A percentile compares a stretch with the other conserved stretches of the same genome.
phyloP scores from a whole-genome alignment of 176 grass and related monocot species.

The Lolium perenne region DNA sequence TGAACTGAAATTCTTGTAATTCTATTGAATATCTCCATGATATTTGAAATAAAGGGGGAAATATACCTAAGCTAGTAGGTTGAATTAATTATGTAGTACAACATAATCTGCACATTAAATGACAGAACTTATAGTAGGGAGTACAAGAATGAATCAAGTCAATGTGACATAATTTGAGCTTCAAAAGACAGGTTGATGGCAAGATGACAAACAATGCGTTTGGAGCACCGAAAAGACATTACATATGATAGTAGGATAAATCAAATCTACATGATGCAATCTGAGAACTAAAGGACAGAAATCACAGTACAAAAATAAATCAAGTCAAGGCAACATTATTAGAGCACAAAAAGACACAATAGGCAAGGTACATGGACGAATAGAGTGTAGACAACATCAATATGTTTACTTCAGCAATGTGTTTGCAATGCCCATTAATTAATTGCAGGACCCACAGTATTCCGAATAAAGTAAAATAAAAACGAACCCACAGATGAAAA shows the following conservation, averaged over 20 bases:
- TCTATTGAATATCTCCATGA: background rate
- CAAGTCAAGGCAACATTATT: constrained; percentile 7
- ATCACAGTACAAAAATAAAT: constrained; percentile 13
- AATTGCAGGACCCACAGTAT: constrained; percentile 33
- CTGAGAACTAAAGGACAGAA: constrained; percentile 13
- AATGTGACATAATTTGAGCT: background rate
- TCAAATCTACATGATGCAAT: background rate
- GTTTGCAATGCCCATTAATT: constrained; percentile 19
- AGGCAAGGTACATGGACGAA: constrained; percentile 19
- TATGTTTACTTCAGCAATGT: constrained; percentile 41
- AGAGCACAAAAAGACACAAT: constrained; percentile 9
- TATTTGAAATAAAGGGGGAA: background rate
- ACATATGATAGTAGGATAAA: constrained; percentile 20
- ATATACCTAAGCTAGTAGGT: background rate
- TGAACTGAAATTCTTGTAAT: background rate
- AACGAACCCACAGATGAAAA: background rate
- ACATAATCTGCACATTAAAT: background rate
- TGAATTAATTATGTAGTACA: constrained; percentile 14
- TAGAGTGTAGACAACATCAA: constrained; percentile 25
- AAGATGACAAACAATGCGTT: constrained; percentile 7
- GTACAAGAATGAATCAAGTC: constrained; percentile 23
- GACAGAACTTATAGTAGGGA: background rate
- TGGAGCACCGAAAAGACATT: constrained; percentile 21
- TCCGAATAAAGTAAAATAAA: background rate
- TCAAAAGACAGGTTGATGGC: background rate